Conservation (phyloP, 2,329 filamentous ascomycete genomes). For the Sphaerostilbella broomeana region DNA sequence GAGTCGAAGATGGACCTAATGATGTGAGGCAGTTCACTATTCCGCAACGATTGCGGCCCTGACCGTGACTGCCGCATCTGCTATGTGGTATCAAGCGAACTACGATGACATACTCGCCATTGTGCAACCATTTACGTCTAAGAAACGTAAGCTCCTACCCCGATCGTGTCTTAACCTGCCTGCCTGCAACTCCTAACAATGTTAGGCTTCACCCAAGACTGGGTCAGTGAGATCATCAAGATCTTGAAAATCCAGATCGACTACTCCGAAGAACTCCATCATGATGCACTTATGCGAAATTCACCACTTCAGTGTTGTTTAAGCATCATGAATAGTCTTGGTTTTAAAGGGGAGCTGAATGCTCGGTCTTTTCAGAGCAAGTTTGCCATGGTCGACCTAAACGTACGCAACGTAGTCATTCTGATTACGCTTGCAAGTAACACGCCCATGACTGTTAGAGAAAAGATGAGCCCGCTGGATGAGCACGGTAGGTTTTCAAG, state of each 20-base stretch:
- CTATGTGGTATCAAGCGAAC: slow-evolving; percentile 40
- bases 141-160: slow-evolving; percentile 31
- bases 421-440: slow-evolving; percentile 58
- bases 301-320: slow-evolving; percentile 66
- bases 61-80: slow-evolving; percentile 44
- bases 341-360: slow-evolving; percentile 58
- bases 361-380: slow-evolving; percentile 63
- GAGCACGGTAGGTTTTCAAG: slow-evolving; percentile 40
- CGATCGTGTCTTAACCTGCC: no score
- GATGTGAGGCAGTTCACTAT: slow-evolving; percentile 40
- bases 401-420: slow-evolving; percentile 65
- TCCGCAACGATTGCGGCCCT: slow-evolving; percentile 56
- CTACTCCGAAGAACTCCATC: slow-evolving; percentile 67
- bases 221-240: slow-evolving; percentile 60
- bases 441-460: slow-evolving; percentile 45
- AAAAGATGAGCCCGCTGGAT: slow-evolving; percentile 53
- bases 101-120: slow-evolving; percentile 69
- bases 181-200: slow-evolving; percentile 19
- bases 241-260: slow-evolving; percentile 70
- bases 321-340: slow-evolving; percentile 72
- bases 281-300: slow-evolving; percentile 68
- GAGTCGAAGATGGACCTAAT: slow-evolving; percentile 13
- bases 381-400: slow-evolving; percentile 67
- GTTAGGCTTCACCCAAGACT: slow-evolving; percentile 53
- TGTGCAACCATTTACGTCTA: slow-evolving; percentile 42